A percentile compares a stretch with the other conserved stretches of the same genome.
Evolutionary conservation across 2,329 filamentous ascomycete species (phyloP).

Genomic region (Lachnellula hyalina): DNA sequence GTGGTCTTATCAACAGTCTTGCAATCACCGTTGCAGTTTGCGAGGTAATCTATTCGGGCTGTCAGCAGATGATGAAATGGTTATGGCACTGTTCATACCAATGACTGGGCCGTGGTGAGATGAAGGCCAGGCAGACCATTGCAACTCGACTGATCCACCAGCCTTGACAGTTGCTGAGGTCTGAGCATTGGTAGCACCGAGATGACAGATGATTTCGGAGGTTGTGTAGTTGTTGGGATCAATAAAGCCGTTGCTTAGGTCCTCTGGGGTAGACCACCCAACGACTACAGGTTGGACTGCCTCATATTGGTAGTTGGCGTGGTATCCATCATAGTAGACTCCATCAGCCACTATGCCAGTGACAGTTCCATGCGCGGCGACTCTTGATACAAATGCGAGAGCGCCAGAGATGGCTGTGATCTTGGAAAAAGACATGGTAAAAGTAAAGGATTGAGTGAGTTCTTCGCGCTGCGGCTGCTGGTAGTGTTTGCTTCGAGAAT

Average conservation of each 20-base stretch:
- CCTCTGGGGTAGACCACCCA: slow-evolving; percentile 38
- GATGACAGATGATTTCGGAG: slow-evolving; percentile 46
- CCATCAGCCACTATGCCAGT: slow-evolving; percentile 42
- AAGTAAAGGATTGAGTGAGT: slow-evolving; percentile 9
- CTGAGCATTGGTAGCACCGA: slow-evolving; percentile 35
- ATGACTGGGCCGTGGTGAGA: slow-evolving; percentile 39
- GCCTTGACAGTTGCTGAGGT: slow-evolving; percentile 39
- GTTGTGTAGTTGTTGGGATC: slow-evolving; percentile 39
- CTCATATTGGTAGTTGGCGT: slow-evolving; percentile 24
- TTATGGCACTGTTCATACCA: not conserved
- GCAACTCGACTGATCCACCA: slow-evolving; percentile 41
- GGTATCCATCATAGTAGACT: slow-evolving; percentile 33
- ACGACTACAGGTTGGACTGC: slow-evolving; percentile 24
- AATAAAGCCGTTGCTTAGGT: slow-evolving; percentile 43
- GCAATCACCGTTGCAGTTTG: slow-evolving; percentile 35
- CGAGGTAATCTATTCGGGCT: slow-evolving; percentile 18
- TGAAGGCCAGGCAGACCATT: slow-evolving; percentile 46
- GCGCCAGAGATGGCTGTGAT: slow-evolving; percentile 19
- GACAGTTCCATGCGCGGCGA: slow-evolving; percentile 42
- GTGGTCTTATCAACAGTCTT: slow-evolving; percentile 35
- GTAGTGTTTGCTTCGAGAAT: slow-evolving; percentile 8
- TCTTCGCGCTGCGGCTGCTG: slow-evolving; percentile 16
- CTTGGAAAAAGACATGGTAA: slow-evolving; percentile 27
- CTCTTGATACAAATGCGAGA: slow-evolving; percentile 33
- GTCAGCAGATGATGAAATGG: no score